Evolutionary conservation across 768 basidiomycete species (phyloP).

Genomic region (Dentipellis fragilis): DNA sequence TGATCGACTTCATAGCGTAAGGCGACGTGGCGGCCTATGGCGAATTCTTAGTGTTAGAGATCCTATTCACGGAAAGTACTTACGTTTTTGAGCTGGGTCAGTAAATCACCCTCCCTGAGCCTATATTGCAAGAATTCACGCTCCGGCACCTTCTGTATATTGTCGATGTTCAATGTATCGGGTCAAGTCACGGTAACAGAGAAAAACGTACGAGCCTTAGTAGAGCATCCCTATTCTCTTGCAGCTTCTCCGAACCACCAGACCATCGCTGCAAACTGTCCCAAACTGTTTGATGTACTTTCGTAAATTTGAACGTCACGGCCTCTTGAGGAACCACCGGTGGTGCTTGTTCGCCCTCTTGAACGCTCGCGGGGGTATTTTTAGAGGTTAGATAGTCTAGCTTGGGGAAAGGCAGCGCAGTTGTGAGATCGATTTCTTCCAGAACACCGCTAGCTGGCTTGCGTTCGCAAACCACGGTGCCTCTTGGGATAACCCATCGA

Average conservation of each 20-base stretch:
- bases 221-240: conserved; percentile 29
- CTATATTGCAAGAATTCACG: conserved; percentile 48
- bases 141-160: conserved; percentile 30
- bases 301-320: conserved; percentile 38
- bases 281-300: conserved; percentile 39
- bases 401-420: conserved; percentile 35
- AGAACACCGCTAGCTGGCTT: conserved; percentile 9
- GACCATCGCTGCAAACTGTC: conserved; percentile 53
- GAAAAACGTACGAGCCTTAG: background rate
- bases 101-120: conserved; percentile 42
- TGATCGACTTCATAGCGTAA: conserved; percentile 48
- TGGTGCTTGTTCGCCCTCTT: background rate
- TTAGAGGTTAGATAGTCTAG: conserved; percentile 8
- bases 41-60: background rate
- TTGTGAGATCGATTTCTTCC: conserved; percentile 30
- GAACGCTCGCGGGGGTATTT: background rate
- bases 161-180: background rate
- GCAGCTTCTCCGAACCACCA: conserved; percentile 44
- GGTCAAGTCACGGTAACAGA: background rate
- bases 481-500: conserved; percentile 62
- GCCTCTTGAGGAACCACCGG: conserved; percentile 23
- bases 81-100: conserved; percentile 54
- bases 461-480: conserved; percentile 41
- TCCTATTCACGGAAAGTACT: conserved; percentile 10
- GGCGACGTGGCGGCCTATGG: conserved; percentile 34